Conservation (phyloP, 164 flowering plant genomes). For the Santalum album region DNA sequence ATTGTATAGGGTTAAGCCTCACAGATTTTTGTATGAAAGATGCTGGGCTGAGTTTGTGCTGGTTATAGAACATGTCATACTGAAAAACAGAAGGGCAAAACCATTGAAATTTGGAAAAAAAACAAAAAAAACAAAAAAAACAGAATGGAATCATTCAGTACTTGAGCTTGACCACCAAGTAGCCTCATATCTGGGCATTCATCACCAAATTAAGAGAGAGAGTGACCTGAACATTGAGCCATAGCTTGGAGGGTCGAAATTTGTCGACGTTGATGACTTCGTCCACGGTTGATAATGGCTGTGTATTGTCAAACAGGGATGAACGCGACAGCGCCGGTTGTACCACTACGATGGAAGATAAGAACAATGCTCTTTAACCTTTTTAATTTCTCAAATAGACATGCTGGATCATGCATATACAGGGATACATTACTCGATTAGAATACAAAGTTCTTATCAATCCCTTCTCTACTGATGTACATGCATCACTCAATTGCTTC, state of each 20-base stretch:
- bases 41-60: conserved; percentile 31
- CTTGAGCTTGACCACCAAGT: too few species aligned
- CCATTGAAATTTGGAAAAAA: too few species aligned
- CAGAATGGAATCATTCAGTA: too few species aligned
- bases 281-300: conserved; percentile 31
- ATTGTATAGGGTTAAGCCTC: conserved; percentile 27
- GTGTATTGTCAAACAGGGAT: conserved; percentile 33
- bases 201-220: conserved; percentile 1
- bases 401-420: too few species aligned
- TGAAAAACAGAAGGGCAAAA: conserved; percentile 20
- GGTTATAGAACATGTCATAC: conserved; percentile 57
- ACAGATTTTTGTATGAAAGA: conserved; percentile 18
- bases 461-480: too few species aligned
- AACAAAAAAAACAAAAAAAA: too few species aligned
- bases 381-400: too few species aligned
- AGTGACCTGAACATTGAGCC: conserved; percentile 72
- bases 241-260: conserved; percentile 30
- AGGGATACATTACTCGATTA: too few species aligned
- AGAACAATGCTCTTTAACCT: too few species aligned
- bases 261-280: conserved; percentile 25
- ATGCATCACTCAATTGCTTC: too few species aligned
- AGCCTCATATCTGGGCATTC: too few species aligned
- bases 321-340: conserved; percentile 49
- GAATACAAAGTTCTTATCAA: too few species aligned
- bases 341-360: conserved; percentile 27